These are phyloP conservation scores for Betula pendula DNA, from an alignment of 306 rosid genomes.

Conservation along the genomic window DNA sequence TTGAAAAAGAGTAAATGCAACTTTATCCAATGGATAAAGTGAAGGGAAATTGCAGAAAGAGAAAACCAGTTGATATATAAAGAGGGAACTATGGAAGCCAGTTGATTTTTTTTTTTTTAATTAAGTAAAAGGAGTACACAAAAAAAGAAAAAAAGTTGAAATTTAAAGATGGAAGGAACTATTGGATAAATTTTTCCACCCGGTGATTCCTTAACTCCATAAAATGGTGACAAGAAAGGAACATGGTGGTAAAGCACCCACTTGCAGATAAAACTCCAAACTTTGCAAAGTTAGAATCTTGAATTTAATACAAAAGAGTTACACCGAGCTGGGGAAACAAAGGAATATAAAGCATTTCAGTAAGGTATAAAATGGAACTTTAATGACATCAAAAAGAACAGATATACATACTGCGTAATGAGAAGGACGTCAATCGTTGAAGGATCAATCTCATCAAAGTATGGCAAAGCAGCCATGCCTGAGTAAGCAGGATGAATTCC, in stretches of 20 bases:
- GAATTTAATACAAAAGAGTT: background rate
- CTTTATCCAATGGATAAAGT: background rate
- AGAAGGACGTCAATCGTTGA: constrained; percentile 86
- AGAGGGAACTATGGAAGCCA: background rate
- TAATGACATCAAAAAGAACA: background rate
- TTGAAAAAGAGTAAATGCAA: background rate
- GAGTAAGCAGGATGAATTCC: constrained; percentile 88
- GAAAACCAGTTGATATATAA: background rate
- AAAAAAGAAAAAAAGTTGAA: too few species aligned
- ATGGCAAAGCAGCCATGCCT: constrained; percentile 95
- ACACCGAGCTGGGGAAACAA: background rate
- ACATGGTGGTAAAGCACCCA: background rate
- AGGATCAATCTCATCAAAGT: constrained; percentile 95
- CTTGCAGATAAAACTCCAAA: background rate
- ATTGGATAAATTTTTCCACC: background rate
- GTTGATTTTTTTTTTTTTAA: too few species aligned
- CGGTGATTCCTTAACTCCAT: background rate
- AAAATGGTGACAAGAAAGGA: background rate
- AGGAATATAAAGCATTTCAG: background rate
- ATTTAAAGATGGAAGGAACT: background rate
- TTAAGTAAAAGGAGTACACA: too few species aligned
- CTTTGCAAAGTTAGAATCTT: background rate
- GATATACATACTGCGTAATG: constrained; percentile 64
- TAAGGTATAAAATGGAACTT: background rate
- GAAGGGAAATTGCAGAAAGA: background rate